Conservation (phyloP, 169 alveolate species). For the Plasmodium knowlesi region DNA sequence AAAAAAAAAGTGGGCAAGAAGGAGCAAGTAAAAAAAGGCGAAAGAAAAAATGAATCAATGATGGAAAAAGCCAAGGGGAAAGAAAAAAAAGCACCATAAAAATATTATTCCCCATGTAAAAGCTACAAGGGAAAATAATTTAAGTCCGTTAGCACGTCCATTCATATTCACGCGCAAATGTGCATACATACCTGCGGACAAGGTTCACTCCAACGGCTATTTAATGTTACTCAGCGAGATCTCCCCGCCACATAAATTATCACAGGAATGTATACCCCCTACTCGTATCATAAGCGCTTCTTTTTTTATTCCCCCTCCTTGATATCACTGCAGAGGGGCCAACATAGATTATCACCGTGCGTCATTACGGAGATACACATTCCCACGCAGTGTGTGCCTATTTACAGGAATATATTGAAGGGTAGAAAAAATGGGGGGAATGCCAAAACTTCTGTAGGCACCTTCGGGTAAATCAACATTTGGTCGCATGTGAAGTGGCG, state of each 20-base stretch:
- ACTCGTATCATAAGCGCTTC: neutral
- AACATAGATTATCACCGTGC: neutral
- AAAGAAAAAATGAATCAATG: neutral
- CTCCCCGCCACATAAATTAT: neutral
- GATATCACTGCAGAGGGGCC: neutral
- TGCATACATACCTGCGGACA: neutral
- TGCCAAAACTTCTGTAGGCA: neutral
- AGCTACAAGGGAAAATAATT: neutral
- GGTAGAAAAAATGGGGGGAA: neutral
- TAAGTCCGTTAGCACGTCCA: neutral
- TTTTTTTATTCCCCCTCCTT: neutral
- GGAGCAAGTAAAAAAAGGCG: neutral
- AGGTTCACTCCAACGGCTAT: neutral
- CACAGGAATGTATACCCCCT: neutral
- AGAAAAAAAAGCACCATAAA: neutral
- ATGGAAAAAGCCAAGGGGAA: neutral
- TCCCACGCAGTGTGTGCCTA: neutral
- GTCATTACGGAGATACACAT: neutral
- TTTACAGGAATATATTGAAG: neutral
- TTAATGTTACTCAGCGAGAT: neutral
- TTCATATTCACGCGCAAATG: neutral
- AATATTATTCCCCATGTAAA: neutral
- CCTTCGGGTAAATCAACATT: neutral
- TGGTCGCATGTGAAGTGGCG: neutral
- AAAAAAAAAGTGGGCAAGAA: neutral